phyloP scores from a whole-genome alignment of 2,329 filamentous ascomycete species.

The Calonectria leucothoes region DNA sequence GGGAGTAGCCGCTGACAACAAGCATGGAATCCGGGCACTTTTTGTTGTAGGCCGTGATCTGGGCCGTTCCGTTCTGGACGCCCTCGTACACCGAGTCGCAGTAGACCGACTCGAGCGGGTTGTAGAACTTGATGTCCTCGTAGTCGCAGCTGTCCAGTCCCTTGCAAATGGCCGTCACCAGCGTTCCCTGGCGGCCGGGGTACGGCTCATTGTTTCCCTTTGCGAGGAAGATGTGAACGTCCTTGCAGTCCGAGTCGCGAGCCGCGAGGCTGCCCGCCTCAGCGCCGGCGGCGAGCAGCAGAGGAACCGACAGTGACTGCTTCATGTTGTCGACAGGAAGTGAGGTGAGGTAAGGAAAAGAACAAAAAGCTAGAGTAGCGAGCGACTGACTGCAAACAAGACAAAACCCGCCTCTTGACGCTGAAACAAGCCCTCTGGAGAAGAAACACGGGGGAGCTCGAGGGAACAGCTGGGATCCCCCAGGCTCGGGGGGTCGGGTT shows the following conservation, averaged over 20 bases:
- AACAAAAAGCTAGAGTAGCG: neutral
- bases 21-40: constrained; percentile 54
- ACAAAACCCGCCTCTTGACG: neutral
- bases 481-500: neutral
- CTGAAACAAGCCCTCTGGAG: constrained; percentile 2
- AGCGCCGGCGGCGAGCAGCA: constrained; percentile 20
- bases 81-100: constrained; percentile 52
- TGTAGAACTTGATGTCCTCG: constrained; percentile 47
- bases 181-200: constrained; percentile 43
- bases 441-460: constrained; percentile 2
- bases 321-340: constrained; percentile 12
- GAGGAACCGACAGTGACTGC: neutral
- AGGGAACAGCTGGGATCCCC: constrained; percentile 2
- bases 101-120: constrained; percentile 45
- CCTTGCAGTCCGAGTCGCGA: constrained; percentile 35
- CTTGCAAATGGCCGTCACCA: constrained; percentile 42
- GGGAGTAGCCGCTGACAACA: constrained; percentile 55
- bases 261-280: neutral
- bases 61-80: constrained; percentile 45
- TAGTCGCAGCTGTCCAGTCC: constrained; percentile 45
- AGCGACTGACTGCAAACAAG: neutral
- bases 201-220: constrained; percentile 46
- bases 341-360: neutral
- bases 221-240: constrained; percentile 46
- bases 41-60: constrained; percentile 54